Conservation (phyloP, 2,329 filamentous ascomycete species). For the Venturia pyrina region DNA sequence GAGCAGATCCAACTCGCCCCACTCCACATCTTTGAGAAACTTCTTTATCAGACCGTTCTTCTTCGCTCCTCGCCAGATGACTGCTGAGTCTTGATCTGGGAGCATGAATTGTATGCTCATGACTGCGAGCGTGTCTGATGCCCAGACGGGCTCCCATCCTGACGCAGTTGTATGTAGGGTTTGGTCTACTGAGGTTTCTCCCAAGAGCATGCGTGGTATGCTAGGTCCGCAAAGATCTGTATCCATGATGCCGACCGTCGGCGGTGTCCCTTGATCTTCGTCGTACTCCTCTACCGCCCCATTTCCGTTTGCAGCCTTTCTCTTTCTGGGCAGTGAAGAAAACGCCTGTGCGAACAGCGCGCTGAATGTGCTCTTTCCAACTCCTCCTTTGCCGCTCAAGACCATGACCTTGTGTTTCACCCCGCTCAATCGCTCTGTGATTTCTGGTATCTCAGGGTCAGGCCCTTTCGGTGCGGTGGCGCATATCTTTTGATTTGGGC, state of each 20-base stretch:
- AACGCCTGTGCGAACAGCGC: slow-evolving; percentile 83
- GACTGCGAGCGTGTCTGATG: slow-evolving; percentile 76
- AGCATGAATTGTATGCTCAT: slow-evolving; percentile 99
- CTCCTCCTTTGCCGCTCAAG: slow-evolving; percentile 88
- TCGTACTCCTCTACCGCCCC: slow-evolving; percentile 5
- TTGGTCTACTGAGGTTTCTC: slow-evolving; percentile 49
- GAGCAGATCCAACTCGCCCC: slow-evolving; percentile 89
- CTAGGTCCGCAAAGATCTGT: slow-evolving; percentile 94
- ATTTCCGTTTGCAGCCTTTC: background rate
- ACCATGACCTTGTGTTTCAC: slow-evolving; percentile 91
- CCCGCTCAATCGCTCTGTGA: slow-evolving; percentile 68
- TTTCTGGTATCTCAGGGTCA: slow-evolving; percentile 85
- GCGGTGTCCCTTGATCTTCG: slow-evolving; percentile 21
- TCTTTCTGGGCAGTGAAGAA: slow-evolving; percentile 32
- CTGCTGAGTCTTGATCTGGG: slow-evolving; percentile 82
- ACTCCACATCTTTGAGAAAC: slow-evolving; percentile 95
- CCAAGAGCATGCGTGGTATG: slow-evolving; percentile 96
- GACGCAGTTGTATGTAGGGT: slow-evolving; percentile 76
- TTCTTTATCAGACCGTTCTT: slow-evolving; percentile 98
- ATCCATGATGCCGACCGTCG: slow-evolving; percentile 88
- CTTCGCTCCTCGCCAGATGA: slow-evolving; percentile 96
- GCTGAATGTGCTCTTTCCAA: slow-evolving; percentile 92
- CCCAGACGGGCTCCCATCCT: slow-evolving; percentile 94
- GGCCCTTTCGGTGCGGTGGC: slow-evolving; percentile 89
- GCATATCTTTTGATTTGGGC: slow-evolving; percentile 93